Evolutionary conservation across 306 rosid species (phyloP), one percentile per base, ranked within the genome.

Genomic region (Gynostemma pentaphyllum): DNA sequence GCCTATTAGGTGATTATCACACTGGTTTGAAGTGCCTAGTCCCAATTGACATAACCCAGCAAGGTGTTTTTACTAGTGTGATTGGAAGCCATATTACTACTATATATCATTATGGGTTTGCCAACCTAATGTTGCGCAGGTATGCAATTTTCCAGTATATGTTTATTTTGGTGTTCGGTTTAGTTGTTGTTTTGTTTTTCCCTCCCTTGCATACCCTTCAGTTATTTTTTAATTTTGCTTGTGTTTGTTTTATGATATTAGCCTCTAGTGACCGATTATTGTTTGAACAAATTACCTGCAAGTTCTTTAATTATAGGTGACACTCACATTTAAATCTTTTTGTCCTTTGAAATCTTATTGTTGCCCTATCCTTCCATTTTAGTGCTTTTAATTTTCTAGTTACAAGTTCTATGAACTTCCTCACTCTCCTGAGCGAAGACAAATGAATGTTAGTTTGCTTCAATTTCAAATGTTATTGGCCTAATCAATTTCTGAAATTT

Each of bases 71-170:
- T 59, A 82, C 82, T 14, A 82, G 66, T 71, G 95, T 92, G 48
- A 88, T 92, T 60, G 99, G 99, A 37, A 82, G 96, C 79, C 99
- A 88, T 79, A 92, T 92, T 54, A 68, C 94, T 37, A 84, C 94
- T 74, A 86, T 92, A 27, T 92, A 92, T 70, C 99, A 92, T 76
- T 88, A 81, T 53, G 99, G 99, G 23, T 92, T 92, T 68, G 99
- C 99, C 70, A 92, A 82, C 82, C 95, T 92, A 42, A 92, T 92
- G 99, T 66, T 92, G 71, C 80, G 97, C 68, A 86, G 99, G 96
- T 92, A 75, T 5, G 69, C 11, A 37, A 42, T 40, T 19, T 24
- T 49, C 14, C 5, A 27, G 12, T 23, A 2, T 49, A 26, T 4
- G 39, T 15, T 15, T 30, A 24, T 45, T 48, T 64, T 13, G 18